Percentiles rank a stretch among this genome's conserved stretches.
phyloP scores from a whole-genome alignment of 768 basidiomycete species.

The Mycena metata region DNA sequence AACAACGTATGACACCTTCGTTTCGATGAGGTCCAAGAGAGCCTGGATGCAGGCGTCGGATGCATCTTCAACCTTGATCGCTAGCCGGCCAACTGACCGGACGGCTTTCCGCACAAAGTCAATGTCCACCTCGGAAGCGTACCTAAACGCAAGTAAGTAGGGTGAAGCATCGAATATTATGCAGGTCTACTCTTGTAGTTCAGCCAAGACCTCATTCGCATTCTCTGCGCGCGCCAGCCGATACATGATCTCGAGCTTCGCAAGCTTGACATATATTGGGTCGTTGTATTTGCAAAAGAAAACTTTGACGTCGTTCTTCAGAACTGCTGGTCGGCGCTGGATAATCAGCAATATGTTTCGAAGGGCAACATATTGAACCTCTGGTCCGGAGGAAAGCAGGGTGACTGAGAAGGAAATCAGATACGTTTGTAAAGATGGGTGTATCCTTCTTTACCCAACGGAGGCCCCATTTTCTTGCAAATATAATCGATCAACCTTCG shows the following conservation, averaged over 20 bases:
- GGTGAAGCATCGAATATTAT: slow-evolving; percentile 4
- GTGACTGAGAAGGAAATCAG: slow-evolving; percentile 66
- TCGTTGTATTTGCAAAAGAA: slow-evolving; percentile 99
- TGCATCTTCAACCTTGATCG: slow-evolving; percentile 94
- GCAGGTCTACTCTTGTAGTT: slow-evolving; percentile 85
- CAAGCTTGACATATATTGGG: slow-evolving; percentile 98
- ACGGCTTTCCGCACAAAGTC: slow-evolving; percentile 99
- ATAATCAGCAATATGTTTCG: slow-evolving; percentile 98
- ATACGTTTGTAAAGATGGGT: slow-evolving; percentile 14
- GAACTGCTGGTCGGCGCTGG: slow-evolving; percentile 90
- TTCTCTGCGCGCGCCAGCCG: slow-evolving; percentile 96
- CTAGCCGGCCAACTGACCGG: slow-evolving; percentile 95
- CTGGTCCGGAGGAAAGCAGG: slow-evolving; percentile 94
- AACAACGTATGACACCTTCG: slow-evolving; percentile 95
- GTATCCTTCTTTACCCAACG: slow-evolving; percentile 73
- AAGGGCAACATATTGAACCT: slow-evolving; percentile 98
- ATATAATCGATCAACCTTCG: slow-evolving; percentile 87
- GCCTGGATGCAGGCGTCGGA: slow-evolving; percentile 93
- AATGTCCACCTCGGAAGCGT: slow-evolving; percentile 97
- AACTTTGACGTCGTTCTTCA: slow-evolving; percentile 98
- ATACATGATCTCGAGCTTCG: slow-evolving; percentile 99
- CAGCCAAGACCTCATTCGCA: slow-evolving; percentile 91
- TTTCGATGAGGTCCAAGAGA: slow-evolving; percentile 88
- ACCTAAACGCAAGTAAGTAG: slow-evolving; percentile 61
- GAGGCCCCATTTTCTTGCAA: slow-evolving; percentile 98